These are phyloP conservation scores for Arabis alpina DNA, from an alignment of 345 rosid genomes.

Conservation along the genomic window DNA sequence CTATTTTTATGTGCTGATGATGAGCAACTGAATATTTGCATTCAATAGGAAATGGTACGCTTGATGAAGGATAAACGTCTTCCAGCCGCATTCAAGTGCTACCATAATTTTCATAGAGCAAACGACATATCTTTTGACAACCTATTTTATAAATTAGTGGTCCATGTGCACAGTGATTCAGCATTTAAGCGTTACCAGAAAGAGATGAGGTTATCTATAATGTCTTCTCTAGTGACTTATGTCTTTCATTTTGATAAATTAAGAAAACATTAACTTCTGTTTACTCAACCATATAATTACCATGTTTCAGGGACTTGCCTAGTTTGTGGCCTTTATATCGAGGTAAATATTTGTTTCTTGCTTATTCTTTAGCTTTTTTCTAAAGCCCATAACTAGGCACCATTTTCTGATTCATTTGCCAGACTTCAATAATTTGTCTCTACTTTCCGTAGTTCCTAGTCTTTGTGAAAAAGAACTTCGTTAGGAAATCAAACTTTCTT, in stretches of 20 bases:
- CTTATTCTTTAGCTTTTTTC: slow-evolving; percentile 14
- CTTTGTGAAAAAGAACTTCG: slow-evolving; percentile 18
- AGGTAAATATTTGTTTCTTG: slow-evolving; percentile 54
- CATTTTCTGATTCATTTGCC: slow-evolving; percentile 18
- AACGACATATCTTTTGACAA: slow-evolving; percentile 65
- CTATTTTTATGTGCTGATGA: slow-evolving; percentile 11
- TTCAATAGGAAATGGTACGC: slow-evolving; percentile 83
- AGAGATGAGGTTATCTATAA: slow-evolving; percentile 80
- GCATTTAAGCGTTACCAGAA: slow-evolving; percentile 88
- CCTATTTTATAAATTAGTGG: slow-evolving; percentile 84
- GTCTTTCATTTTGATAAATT: slow-evolving; percentile 30
- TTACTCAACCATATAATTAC: slow-evolving; percentile 12
- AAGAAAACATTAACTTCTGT: slow-evolving; percentile 26
- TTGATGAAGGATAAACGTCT: slow-evolving; percentile 79
- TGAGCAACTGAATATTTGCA: slow-evolving; percentile 25
- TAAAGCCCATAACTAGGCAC: slow-evolving; percentile 19
- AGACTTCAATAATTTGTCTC: slow-evolving; percentile 12
- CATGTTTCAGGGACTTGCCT: slow-evolving; percentile 67
- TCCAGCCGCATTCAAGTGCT: slow-evolving; percentile 86
- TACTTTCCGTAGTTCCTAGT: background rate
- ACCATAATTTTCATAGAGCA: slow-evolving; percentile 79
- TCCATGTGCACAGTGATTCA: slow-evolving; percentile 90
- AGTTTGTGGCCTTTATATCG: slow-evolving; percentile 97
- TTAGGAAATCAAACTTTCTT: slow-evolving; percentile 13
- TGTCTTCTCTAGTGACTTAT: slow-evolving; percentile 17